Base-by-base conservation (phyloP, 2,329 filamentous ascomycete species). In the Sporothrix dimorphospora region DNA sequence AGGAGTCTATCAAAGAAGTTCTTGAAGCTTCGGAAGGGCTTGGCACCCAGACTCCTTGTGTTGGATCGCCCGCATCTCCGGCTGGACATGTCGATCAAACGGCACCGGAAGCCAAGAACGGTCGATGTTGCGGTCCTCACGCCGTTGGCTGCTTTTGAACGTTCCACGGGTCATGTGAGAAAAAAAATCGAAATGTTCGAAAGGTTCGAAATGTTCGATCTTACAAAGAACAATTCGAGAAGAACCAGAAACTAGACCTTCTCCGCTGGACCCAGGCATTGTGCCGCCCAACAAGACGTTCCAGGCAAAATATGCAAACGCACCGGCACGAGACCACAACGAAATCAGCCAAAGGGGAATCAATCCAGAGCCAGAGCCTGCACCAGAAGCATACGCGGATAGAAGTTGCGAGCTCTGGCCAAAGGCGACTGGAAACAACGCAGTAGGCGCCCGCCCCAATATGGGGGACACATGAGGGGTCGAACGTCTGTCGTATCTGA, bases 31-130 rank as follows among this genome's bases (percentile, higher is more conserved):
- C 61, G 40, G 47, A 65, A 27, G 27, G 21, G 3, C 61, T 65
- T 65, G 61, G 40, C 61, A 65, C 40, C 61, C 61, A 47, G 61
- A 47, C 40, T 65, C 21, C 34, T 19, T n/a, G 21, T 65, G 61
- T 65, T 47, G 61, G 40, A 65, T 65, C 61, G 42, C 61, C 61
- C 24, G 40, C 61, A 30, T 30, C 21, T 65, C 40, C 40, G 42
- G 61, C 61, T 27, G 40, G 40, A 19, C 24, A 9, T 21, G 61
- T 47, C 40, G 40, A 65, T 65, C 61, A 65, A 65, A 65, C 61
- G n/a, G 61, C 21, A 12, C 61, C 40, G 40, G 40, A 65, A 30
- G 61, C 40, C 61, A 65, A 47, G 24, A 30, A 27, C 30, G 7
- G 21, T 47, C 14, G 40, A 27, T 27, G 40, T n/a, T 7, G 61